Base-by-base conservation (phyloP, 2,329 filamentous ascomycete genomes). In the Xylaria sp. region DNA sequence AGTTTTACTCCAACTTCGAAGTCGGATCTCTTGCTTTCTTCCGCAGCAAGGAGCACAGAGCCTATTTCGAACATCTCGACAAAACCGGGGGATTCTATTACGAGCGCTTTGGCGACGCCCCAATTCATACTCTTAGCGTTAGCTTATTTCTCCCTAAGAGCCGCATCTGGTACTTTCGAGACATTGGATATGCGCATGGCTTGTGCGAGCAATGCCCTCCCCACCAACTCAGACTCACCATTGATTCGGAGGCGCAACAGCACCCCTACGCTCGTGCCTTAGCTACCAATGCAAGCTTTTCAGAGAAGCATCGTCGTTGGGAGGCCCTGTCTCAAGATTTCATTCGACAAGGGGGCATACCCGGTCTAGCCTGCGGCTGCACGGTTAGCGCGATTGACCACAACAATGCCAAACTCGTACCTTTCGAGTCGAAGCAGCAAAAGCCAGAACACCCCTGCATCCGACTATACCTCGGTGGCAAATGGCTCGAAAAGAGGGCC, bases 1-100 rank as follows among this genome's bases (percentile, higher is more conserved):
- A 84, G 62, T 82, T 85, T 74, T 84, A 85, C 68, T 82, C 83
- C 9, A 85, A 85, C 67, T 86, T 88, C 65, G 86, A 88, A 73
- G 83, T 88, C 71, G 86, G 84, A 61, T 84, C 81, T 30, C 76
- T 85, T 36, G 74, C 78, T 3, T 86, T 87, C 75, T 86, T 87
- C 75, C 83, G 86, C 47, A 79, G 81, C 65, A 76, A 81, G 50
- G 78, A 81, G 51, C 84, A 87, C 64, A 78, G 79, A 60, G 78
- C 80, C 12, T 85, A 86, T 64, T 85, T 88, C 68, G 75, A 83
- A 32, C 82, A 84, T 72, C 78, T 88, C 12, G 85, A 88, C 70
- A 78, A 75, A 51, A 74, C 79, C 1, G 85, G 84, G 6, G 82
- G 83, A 7, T 84, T 86, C 71, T 84, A 83, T 71, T 83, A 84